A percentile compares a stretch with the other conserved stretches of the same genome.
Conservation (phyloP, 495 filamentous ascomycete species). For the Daldinia grandis region DNA sequence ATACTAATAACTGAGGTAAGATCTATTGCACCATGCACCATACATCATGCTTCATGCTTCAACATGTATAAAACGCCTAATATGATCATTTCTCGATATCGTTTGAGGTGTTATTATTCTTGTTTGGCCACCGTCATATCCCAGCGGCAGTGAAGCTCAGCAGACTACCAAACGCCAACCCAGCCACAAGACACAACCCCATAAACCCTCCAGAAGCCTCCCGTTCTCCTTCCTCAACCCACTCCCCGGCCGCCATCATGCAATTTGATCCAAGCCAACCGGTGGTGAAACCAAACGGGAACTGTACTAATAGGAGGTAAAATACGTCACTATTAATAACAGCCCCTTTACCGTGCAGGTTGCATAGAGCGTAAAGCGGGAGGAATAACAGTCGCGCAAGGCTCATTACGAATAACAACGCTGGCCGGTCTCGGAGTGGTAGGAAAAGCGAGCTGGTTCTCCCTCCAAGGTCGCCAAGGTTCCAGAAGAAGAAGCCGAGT, state of each 20-base stretch:
- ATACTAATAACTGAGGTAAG: slow-evolving; percentile 29
- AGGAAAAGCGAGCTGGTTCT: slow-evolving; percentile 70
- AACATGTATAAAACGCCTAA: slow-evolving; percentile 19
- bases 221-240: slow-evolving; percentile 79
- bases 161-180: slow-evolving; percentile 84
- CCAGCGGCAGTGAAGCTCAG: slow-evolving; percentile 80
- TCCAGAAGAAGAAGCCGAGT: slow-evolving; percentile 93
- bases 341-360: slow-evolving; percentile 75
- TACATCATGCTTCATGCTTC: not conserved
- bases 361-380: slow-evolving; percentile 89
- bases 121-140: slow-evolving; percentile 40
- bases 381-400: slow-evolving; percentile 74
- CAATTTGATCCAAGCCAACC: slow-evolving; percentile 83
- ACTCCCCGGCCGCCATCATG: slow-evolving; percentile 89
- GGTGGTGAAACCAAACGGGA: slow-evolving; percentile 83
- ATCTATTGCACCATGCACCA: slow-evolving; percentile 26
- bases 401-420: slow-evolving; percentile 68
- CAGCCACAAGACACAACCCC: slow-evolving; percentile 85
- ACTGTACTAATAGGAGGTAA: slow-evolving; percentile 84
- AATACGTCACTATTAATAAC: slow-evolving; percentile 81
- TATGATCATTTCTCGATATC: slow-evolving; percentile 10
- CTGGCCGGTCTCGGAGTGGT: slow-evolving; percentile 68
- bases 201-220: slow-evolving; percentile 95
- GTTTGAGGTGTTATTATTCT: not conserved
- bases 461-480: slow-evolving; percentile 82